These are phyloP conservation scores for Pseudocercospora fuligena DNA, from an alignment of 2,329 filamentous ascomycete species.

Conservation along the genomic window DNA sequence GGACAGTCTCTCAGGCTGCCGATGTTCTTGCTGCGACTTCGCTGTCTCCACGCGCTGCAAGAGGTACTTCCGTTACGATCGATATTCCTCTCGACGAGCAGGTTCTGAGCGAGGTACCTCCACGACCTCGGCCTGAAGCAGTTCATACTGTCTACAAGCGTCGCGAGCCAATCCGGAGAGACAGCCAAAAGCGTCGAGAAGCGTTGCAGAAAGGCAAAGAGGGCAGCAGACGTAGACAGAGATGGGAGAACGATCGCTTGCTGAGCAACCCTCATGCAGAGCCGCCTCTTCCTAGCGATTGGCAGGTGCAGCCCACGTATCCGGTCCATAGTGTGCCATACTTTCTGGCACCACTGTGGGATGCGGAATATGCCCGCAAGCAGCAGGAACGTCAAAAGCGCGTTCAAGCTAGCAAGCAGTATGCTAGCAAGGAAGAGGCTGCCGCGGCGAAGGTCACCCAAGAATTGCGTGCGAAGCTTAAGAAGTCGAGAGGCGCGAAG, in stretches of 20 bases:
- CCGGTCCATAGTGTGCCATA: conserved; percentile 80
- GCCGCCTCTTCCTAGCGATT: conserved; percentile 81
- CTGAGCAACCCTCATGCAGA: conserved; percentile 84
- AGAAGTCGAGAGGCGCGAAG: conserved; percentile 77
- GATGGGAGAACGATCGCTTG: conserved; percentile 96
- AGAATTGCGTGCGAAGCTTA: conserved; percentile 79
- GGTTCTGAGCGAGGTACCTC: conserved; percentile 35
- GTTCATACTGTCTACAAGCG: conserved; percentile 52
- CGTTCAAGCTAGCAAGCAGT: conserved; percentile 52
- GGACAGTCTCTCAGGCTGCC: conserved; percentile 53
- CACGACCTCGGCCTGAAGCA: conserved; percentile 30
- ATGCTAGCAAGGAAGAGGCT: conserved; percentile 54
- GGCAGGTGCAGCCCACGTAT: conserved; percentile 80
- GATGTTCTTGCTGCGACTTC: conserved; percentile 48
- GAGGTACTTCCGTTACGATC: conserved; percentile 67
- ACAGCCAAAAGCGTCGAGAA: conserved; percentile 71
- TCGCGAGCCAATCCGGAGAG: conserved; percentile 61
- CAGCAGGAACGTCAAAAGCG: conserved; percentile 40
- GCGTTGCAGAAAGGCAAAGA: conserved; percentile 86
- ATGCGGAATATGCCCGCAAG: conserved; percentile 56
- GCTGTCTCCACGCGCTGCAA: conserved; percentile 41
- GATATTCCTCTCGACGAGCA: conserved; percentile 70
- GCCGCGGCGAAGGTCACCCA: conserved; percentile 67
- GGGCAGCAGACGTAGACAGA: conserved; percentile 79
- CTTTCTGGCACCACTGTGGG: conserved; percentile 86